A percentile compares a stretch with the other conserved stretches of the same genome.
Evolutionary conservation across 208 protist genomes (phyloP).

Genomic region (Trypanosoma rangeli): DNA sequence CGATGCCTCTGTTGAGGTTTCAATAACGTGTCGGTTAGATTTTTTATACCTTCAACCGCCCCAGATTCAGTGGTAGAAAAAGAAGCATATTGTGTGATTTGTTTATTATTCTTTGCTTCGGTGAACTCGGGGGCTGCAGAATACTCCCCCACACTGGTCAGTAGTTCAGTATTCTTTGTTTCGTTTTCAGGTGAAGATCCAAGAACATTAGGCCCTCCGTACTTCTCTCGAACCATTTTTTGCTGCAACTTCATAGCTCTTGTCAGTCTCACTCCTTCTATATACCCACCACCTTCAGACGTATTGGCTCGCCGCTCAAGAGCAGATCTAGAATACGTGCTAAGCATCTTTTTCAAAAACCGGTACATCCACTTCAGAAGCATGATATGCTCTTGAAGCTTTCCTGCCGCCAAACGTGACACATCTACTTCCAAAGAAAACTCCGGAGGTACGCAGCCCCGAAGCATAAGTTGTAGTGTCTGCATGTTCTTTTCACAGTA

Average conservation of each 20-base stretch:
- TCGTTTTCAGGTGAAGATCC: background rate
- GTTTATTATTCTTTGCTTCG: background rate
- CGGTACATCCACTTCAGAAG: constrained; percentile 77
- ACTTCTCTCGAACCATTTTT: constrained; percentile 26
- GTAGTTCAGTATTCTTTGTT: constrained; percentile 3
- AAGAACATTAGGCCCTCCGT: background rate
- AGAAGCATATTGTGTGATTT: background rate
- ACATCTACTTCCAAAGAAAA: constrained; percentile 53
- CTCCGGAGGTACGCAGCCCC: constrained; percentile 50
- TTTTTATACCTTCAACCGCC: background rate
- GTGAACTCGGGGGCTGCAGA: background rate
- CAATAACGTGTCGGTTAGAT: background rate
- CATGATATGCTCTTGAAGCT: constrained; percentile 80
- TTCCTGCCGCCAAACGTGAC: constrained; percentile 61
- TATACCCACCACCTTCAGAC: constrained; percentile 9
- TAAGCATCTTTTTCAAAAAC: constrained; percentile 76
- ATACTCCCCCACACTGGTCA: background rate
- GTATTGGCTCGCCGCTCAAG: constrained; percentile 29
- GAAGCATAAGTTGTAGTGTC: constrained; percentile 71
- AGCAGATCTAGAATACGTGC: constrained; percentile 60
- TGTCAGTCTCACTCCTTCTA: constrained; percentile 30
- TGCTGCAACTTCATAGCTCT: constrained; percentile 27
- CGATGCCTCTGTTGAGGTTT: background rate
- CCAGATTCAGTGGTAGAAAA: background rate
- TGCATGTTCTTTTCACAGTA: constrained; percentile 67